Percentiles rank a stretch among this genome's conserved stretches.
phyloP scores from a whole-genome alignment of 2,329 filamentous ascomycete species.

The Cordyceps militaris region DNA sequence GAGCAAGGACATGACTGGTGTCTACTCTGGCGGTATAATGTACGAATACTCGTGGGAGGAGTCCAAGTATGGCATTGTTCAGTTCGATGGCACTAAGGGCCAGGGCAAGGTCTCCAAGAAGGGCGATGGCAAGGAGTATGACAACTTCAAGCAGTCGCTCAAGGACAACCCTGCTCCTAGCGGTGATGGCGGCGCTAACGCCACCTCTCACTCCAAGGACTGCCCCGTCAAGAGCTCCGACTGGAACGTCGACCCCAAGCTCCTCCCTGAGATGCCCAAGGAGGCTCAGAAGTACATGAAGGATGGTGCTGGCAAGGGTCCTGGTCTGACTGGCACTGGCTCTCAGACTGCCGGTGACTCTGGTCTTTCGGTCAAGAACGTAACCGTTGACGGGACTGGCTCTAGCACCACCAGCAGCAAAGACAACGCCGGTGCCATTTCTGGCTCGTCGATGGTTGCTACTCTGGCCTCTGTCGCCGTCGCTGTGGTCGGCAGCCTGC shows the following conservation, averaged over 20 bases:
- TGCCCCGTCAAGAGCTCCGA: slow-evolving; percentile 43
- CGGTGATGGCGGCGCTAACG: slow-evolving; percentile 42
- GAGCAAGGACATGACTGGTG: slow-evolving; percentile 70
- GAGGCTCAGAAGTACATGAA: slow-evolving; percentile 47
- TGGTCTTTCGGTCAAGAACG: slow-evolving; percentile 39
- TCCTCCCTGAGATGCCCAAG: slow-evolving; percentile 45
- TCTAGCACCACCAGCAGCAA: slow-evolving; percentile 19
- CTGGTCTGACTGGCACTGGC: slow-evolving; percentile 45
- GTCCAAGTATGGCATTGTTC: slow-evolving; percentile 74
- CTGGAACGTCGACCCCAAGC: slow-evolving; percentile 46
- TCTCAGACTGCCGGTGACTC: slow-evolving; percentile 46
- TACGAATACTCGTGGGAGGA: slow-evolving; percentile 87
- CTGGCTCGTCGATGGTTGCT: slow-evolving; percentile 21
- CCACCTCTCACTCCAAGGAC: slow-evolving; percentile 37
- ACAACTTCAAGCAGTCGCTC: slow-evolving; percentile 42
- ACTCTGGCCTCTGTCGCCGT: slow-evolving; percentile 26
- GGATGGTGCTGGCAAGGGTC: slow-evolving; percentile 45
- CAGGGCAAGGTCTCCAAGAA: slow-evolving; percentile 46
- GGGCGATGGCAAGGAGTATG: slow-evolving; percentile 48
- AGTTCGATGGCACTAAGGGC: slow-evolving; percentile 42
- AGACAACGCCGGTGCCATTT: slow-evolving; percentile 23
- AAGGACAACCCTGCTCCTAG: slow-evolving; percentile 42
- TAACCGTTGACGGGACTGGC: slow-evolving; percentile 26
- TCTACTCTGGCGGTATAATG: slow-evolving; percentile 93
- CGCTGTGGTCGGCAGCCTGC: slow-evolving; percentile 19